Percentiles rank a stretch among this genome's conserved stretches.
These are phyloP conservation scores for Erysimum cheiranthoides DNA, from an alignment of 345 rosid genomes.

Conservation along the genomic window DNA sequence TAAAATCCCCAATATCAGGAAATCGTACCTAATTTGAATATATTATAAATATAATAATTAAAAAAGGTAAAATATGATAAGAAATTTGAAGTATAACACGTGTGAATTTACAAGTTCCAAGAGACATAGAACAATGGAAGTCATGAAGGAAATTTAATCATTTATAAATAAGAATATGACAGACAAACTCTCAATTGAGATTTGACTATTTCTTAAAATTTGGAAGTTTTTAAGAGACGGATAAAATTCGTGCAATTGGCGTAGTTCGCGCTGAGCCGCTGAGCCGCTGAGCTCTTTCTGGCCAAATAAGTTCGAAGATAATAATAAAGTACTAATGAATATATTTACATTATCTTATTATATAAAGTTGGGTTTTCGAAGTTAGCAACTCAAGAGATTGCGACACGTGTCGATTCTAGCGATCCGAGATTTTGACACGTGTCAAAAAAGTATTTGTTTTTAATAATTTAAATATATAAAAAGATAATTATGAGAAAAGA, in stretches of 20 bases:
- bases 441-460: too few relatives aligned
- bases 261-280: conserved; percentile 16
- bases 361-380: too few relatives aligned
- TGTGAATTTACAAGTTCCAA: conserved; percentile 34
- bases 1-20: conserved; percentile 34
- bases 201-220: conserved; percentile 27
- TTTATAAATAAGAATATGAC: conserved; percentile 7
- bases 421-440: too few relatives aligned
- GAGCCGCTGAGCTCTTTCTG: conserved; percentile 11
- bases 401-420: too few relatives aligned
- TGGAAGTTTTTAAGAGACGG: conserved; percentile 8
- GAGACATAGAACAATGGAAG: conserved; percentile 8
- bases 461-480: too few relatives aligned
- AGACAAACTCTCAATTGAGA: conserved; percentile 31
- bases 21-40: conserved; percentile 14
- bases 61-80: background rate
- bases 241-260: conserved; percentile 24
- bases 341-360: background rate
- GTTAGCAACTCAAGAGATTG: too few relatives aligned
- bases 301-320: background rate
- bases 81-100: conserved; percentile 11
- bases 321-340: background rate
- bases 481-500: too few relatives aligned
- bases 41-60: background rate
- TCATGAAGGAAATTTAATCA: conserved; percentile 7